These are phyloP conservation scores for Davidsoniella eucalypti DNA, from an alignment of 2,329 filamentous ascomycete species.

Conservation along the genomic window DNA sequence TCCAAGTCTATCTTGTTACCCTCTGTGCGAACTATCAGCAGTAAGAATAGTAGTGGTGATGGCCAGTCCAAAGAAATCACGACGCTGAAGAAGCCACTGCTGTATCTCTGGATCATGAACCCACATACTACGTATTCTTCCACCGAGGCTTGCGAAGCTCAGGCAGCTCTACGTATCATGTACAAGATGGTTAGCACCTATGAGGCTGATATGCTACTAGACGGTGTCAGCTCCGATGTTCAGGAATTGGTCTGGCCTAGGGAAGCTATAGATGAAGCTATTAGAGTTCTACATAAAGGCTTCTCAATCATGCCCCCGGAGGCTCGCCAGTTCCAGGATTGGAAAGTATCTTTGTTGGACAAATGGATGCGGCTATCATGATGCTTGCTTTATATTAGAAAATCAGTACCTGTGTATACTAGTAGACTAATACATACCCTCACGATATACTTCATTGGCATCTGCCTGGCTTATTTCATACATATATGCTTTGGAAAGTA, in stretches of 20 bases:
- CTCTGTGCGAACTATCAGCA: slow-evolving; percentile 1
- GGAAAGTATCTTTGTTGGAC: slow-evolving; percentile 48
- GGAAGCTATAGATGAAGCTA: slow-evolving; percentile 30
- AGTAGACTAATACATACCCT: neutral
- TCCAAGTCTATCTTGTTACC: slow-evolving; percentile 39
- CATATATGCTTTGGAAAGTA: no score
- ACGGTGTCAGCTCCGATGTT: slow-evolving; percentile 36
- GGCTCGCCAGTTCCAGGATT: slow-evolving; percentile 45
- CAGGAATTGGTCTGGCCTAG: slow-evolving; percentile 41
- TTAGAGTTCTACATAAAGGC: slow-evolving; percentile 28
- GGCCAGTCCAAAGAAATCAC: neutral
- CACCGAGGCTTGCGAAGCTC: slow-evolving; percentile 17
- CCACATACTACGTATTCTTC: slow-evolving; percentile 36
- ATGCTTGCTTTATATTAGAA: no score
- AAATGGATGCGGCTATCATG: slow-evolving; percentile 22
- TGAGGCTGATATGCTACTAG: slow-evolving; percentile 32
- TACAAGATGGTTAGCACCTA: slow-evolving; percentile 27
- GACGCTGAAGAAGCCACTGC: slow-evolving; percentile 6
- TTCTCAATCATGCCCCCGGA: slow-evolving; percentile 35
- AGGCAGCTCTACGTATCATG: slow-evolving; percentile 35
- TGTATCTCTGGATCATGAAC: slow-evolving; percentile 41
- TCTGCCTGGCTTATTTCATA: no score
- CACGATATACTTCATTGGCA: no score
- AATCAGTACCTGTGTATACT: neutral
- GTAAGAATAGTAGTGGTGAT: neutral